These are phyloP conservation scores for Ceratobasidium sp. DNA, from an alignment of 1,284 basidiomycete species.

Conservation along the genomic window DNA sequence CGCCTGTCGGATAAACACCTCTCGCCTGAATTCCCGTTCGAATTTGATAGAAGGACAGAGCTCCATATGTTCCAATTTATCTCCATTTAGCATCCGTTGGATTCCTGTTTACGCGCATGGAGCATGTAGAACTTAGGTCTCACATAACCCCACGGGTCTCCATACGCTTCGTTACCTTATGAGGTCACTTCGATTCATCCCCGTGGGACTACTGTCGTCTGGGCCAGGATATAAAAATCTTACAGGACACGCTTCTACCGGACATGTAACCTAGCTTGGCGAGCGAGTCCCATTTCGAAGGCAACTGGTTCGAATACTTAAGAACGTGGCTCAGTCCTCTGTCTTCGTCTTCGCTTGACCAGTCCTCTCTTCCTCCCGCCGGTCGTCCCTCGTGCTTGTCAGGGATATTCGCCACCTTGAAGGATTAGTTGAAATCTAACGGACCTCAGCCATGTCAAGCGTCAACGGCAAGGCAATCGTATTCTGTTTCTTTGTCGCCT, in stretches of 20 bases:
- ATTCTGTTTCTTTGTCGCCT: conserved; percentile 72
- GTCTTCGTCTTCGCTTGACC: conserved; percentile 43
- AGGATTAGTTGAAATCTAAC: background rate
- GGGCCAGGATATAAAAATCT: conserved; percentile 6
- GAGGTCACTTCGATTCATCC: conserved; percentile 40
- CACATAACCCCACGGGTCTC: conserved; percentile 9
- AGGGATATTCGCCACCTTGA: background rate
- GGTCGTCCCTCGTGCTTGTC: conserved; percentile 12
- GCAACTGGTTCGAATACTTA: conserved; percentile 31
- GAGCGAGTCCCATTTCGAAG: conserved; percentile 8
- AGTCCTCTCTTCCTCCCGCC: conserved; percentile 23
- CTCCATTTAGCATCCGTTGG: conserved; percentile 11
- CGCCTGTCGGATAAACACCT: conserved; percentile 11
- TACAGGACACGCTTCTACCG: conserved; percentile 32
- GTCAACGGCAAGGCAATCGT: conserved; percentile 69
- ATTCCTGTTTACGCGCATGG: background rate
- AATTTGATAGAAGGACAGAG: conserved; percentile 21
- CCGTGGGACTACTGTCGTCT: conserved; percentile 31
- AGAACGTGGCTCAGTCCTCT: conserved; percentile 32
- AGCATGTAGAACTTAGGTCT: conserved; percentile 7
- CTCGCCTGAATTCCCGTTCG: conserved; percentile 20
- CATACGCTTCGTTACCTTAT: conserved; percentile 31
- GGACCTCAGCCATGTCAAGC: conserved; percentile 34
- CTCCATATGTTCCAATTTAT: conserved; percentile 11
- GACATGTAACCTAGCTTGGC: conserved; percentile 40